phyloP scores from a whole-genome alignment of 805 yeast species.

The Candida pseudofarinosa region DNA sequence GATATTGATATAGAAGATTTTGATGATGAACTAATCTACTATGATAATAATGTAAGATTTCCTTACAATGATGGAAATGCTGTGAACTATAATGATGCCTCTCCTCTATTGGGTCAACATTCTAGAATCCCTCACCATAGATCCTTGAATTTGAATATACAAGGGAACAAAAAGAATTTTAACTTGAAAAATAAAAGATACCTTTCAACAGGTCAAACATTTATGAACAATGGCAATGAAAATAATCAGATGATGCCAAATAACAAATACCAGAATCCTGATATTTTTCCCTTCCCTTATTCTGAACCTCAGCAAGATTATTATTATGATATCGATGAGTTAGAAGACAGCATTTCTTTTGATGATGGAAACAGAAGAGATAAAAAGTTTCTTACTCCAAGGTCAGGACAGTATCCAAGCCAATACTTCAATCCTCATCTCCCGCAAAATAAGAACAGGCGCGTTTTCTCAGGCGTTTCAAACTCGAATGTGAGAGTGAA shows the following conservation, averaged over 20 bases:
- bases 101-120: conserved; percentile 25
- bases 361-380: conserved; percentile 3
- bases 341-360: conserved; percentile 27
- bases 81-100: conserved; percentile 23
- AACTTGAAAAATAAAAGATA: conserved; percentile 30
- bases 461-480: conserved; percentile 28
- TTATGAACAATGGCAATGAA: conserved; percentile 7
- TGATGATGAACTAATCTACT: conserved; percentile 49
- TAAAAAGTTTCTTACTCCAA: conserved; percentile 9
- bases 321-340: conserved; percentile 38
- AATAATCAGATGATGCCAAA: conserved; percentile 7
- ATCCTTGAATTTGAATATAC: conserved; percentile 34
- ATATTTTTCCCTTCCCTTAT: conserved; percentile 34
- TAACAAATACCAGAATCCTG: conserved; percentile 10
- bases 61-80: conserved; percentile 25
- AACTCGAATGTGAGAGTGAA: conserved; percentile 7
- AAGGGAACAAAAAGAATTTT: conserved; percentile 13
- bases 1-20: conserved; percentile 53
- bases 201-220: conserved; percentile 34
- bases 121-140: conserved; percentile 37
- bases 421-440: conserved; percentile 15
- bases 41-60: conserved; percentile 38
- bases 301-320: conserved; percentile 23
- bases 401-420: conserved; percentile 12
- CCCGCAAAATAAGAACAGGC: conserved; percentile 20